Conservation (phyloP, 2,329 filamentous ascomycete species). For the Purpureocillium takamizusanense region DNA sequence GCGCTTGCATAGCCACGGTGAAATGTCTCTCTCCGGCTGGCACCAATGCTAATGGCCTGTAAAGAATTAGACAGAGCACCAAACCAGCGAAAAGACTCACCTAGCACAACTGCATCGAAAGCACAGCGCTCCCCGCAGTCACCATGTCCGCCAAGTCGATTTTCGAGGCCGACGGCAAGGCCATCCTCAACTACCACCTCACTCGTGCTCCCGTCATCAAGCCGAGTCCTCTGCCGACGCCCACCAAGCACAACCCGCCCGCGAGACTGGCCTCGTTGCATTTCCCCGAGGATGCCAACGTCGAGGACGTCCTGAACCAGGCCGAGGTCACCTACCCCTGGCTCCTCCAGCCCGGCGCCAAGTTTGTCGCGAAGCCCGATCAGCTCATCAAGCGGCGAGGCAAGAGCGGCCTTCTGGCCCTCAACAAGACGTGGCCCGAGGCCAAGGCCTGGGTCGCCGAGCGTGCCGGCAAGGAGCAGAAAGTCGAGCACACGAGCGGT, state of each 20-base stretch:
- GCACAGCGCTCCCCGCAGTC: constrained; percentile 16
- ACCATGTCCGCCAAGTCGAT: constrained; percentile 73
- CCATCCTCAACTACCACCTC: constrained; percentile 99
- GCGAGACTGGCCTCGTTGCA: constrained; percentile 84
- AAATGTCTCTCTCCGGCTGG: no score
- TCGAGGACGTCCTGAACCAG: constrained; percentile 81
- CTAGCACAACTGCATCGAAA: constrained; percentile 1
- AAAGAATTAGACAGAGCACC: background rate
- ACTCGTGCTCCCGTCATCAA: constrained; percentile 96
- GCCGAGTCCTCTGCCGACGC: constrained; percentile 80
- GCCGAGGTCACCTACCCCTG: constrained; percentile 96
- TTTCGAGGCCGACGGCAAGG: constrained; percentile 98
- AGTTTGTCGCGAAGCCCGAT: constrained; percentile 98
- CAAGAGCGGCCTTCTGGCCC: constrained; percentile 90
- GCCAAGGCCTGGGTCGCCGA: constrained; percentile 89
- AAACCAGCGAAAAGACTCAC: constrained; percentile 4
- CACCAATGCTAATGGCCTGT: constrained; percentile 4
- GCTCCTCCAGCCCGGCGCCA: constrained; percentile 73
- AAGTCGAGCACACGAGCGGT: constrained; percentile 87
- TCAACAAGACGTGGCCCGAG: constrained; percentile 97
- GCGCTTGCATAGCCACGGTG: no score
- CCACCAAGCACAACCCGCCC: constrained; percentile 84
- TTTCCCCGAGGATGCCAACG: constrained; percentile 81
- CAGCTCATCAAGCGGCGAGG: constrained; percentile 99
- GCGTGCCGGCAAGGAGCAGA: constrained; percentile 82